phyloP scores from a whole-genome alignment of 352 stramenopile genomes.

The Hyaloperonospora arabidopsidis region DNA sequence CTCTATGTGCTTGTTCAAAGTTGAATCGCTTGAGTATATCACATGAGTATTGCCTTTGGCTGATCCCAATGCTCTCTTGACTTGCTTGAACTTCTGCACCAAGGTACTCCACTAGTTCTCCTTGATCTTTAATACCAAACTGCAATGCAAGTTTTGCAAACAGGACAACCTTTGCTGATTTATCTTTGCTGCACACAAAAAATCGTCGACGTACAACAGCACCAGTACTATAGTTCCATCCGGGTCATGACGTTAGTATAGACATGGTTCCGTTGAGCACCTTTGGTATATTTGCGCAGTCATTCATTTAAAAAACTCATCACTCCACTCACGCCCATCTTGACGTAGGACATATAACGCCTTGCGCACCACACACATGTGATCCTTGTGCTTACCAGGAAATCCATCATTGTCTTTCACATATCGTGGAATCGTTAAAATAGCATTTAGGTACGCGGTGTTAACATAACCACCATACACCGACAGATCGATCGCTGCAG shows the following conservation, averaged over 20 bases:
- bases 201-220: constrained; percentile 5
- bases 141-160: neutral
- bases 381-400: too few species aligned
- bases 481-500: too few species aligned
- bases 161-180: neutral
- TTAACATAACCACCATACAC: too few species aligned
- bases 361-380: constrained; percentile 6
- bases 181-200: neutral
- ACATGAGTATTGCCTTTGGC: neutral
- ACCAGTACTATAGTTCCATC: neutral
- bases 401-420: too few species aligned
- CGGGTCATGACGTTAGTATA: constrained; percentile 1
- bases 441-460: too few species aligned
- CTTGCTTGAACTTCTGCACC: neutral
- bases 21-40: neutral
- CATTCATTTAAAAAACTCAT: constrained; percentile 3
- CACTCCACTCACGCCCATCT: constrained; percentile 8
- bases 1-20: neutral
- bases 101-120: neutral
- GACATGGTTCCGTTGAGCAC: constrained; percentile 6
- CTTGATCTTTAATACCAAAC: neutral
- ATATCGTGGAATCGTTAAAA: too few species aligned
- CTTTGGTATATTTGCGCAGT: neutral
- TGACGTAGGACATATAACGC: constrained; percentile 8
- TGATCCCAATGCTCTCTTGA: neutral